Conservation (phyloP, 2,329 filamentous ascomycete species). For the Penicillium concentricum region DNA sequence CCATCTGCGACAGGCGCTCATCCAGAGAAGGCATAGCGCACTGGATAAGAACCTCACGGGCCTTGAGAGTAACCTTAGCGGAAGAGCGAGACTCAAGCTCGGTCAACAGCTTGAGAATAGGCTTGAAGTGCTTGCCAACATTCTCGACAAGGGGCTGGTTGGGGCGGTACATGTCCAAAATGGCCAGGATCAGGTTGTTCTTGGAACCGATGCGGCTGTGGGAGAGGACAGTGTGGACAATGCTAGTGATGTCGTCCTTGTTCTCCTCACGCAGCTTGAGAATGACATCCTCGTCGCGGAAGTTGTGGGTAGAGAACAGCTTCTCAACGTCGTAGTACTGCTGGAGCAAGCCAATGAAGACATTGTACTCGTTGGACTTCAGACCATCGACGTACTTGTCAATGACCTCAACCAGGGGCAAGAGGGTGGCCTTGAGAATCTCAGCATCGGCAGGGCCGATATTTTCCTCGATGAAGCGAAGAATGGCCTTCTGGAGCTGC, state of each 20-base stretch:
- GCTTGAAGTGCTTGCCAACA: constrained; percentile 82
- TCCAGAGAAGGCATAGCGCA: constrained; percentile 94
- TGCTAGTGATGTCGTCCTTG: constrained; percentile 83
- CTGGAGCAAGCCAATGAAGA: constrained; percentile 76
- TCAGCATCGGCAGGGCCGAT: constrained; percentile 70
- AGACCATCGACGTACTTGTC: constrained; percentile 80
- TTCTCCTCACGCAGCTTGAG: constrained; percentile 92
- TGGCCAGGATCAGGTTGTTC: constrained; percentile 88
- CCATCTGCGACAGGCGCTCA: constrained; percentile 94
- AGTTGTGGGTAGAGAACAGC: constrained; percentile 80
- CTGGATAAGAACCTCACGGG: constrained; percentile 94
- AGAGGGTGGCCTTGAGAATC: constrained; percentile 69
- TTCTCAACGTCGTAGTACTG: constrained; percentile 81
- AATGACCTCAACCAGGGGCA: constrained; percentile 75
- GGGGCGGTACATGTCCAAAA: constrained; percentile 89
- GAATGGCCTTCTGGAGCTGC: constrained; percentile 76
- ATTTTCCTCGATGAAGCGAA: constrained; percentile 86
- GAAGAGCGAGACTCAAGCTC: constrained; percentile 84
- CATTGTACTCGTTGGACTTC: constrained; percentile 83
- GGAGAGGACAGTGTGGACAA: constrained; percentile 86
- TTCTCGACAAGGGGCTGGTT: constrained; percentile 90
- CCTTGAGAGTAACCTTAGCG: constrained; percentile 95
- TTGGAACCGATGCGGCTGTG: constrained; percentile 91
- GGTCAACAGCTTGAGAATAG: constrained; percentile 77
- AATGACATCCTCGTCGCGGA: constrained; percentile 89